These are phyloP conservation scores for Aphanomyces cochlioides DNA, from an alignment of 352 stramenopile genomes.

Conservation along the genomic window DNA sequence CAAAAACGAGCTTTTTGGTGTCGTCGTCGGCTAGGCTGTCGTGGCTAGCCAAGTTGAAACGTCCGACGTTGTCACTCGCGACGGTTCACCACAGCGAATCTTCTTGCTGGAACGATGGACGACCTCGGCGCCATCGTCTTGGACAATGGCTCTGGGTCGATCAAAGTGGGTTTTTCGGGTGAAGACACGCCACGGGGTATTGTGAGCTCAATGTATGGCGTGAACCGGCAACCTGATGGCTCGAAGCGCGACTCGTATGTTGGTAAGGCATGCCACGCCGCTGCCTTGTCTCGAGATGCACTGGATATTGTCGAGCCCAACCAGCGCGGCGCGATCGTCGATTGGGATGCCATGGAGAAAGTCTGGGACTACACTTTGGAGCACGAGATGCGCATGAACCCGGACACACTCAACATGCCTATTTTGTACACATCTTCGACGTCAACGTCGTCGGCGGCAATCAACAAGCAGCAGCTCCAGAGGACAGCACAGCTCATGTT, in stretches of 20 bases:
- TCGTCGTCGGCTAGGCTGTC: no score
- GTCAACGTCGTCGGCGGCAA: slow-evolving; percentile 44
- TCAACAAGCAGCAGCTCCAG: slow-evolving; percentile 65
- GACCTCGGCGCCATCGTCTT: slow-evolving; percentile 69
- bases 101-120: slow-evolving; percentile 10
- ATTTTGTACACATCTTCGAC: slow-evolving; percentile 68
- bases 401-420: slow-evolving; percentile 62
- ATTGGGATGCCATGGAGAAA: slow-evolving; percentile 83
- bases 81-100: background rate
- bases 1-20: no score
- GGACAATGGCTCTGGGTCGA: slow-evolving; percentile 76
- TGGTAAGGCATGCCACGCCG: slow-evolving; percentile 54
- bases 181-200: slow-evolving; percentile 77
- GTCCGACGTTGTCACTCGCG: background rate
- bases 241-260: slow-evolving; percentile 74
- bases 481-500: slow-evolving; percentile 84
- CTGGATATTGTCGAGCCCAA: slow-evolving; percentile 71
- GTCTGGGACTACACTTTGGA: slow-evolving; percentile 84
- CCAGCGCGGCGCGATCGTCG: slow-evolving; percentile 66
- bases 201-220: slow-evolving; percentile 64
- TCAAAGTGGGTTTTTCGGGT: slow-evolving; percentile 81
- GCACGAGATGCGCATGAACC: slow-evolving; percentile 69
- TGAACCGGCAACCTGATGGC: slow-evolving; percentile 71
- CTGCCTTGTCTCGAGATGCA: slow-evolving; percentile 43
- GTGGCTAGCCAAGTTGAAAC: background rate